Evolutionary conservation across 805 yeast genomes (phyloP).

Genomic region (Sungouiella blattae): DNA sequence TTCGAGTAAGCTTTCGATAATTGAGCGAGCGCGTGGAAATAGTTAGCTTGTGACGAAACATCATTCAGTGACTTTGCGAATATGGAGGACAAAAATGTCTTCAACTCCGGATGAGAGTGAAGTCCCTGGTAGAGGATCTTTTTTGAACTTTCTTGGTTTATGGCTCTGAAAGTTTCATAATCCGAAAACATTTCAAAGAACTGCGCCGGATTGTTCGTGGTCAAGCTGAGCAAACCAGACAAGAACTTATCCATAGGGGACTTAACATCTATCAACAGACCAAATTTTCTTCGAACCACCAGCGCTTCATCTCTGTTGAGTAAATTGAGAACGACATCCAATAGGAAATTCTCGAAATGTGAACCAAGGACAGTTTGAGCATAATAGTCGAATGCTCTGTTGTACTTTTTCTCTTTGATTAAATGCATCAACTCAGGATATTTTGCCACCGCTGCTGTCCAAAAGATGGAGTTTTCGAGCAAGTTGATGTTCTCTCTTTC

Average conservation of each 20-base stretch:
- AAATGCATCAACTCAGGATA: constrained; percentile 16
- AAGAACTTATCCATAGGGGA: constrained; percentile 25
- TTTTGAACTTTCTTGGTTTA: constrained; percentile 8
- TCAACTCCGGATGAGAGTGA: constrained; percentile 13
- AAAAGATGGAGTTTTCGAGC: constrained; percentile 27
- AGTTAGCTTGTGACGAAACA: constrained; percentile 19
- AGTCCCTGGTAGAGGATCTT: constrained; percentile 14
- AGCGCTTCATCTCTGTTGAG: constrained; percentile 12
- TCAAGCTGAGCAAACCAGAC: constrained; percentile 31
- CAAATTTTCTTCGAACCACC: constrained; percentile 8
- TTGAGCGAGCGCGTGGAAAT: constrained; percentile 29
- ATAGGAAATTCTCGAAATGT: constrained; percentile 5
- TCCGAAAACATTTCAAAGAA: constrained; percentile 22
- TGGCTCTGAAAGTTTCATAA: constrained; percentile 17
- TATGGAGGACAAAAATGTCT: constrained; percentile 19
- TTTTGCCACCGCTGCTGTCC: constrained; percentile 24
- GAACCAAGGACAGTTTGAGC: constrained; percentile 10
- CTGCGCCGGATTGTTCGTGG: constrained; percentile 23
- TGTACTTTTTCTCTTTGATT: constrained; percentile 16
- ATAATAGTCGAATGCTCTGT: constrained; percentile 27
- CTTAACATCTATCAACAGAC: constrained; percentile 15
- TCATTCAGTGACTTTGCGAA: constrained; percentile 13
- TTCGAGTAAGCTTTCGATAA: constrained; percentile 14
- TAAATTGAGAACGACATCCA: constrained; percentile 12
- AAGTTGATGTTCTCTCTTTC: constrained; percentile 13